Base-by-base conservation (phyloP, 305 asterid genomes). In the Fraxinus sp. region DNA sequence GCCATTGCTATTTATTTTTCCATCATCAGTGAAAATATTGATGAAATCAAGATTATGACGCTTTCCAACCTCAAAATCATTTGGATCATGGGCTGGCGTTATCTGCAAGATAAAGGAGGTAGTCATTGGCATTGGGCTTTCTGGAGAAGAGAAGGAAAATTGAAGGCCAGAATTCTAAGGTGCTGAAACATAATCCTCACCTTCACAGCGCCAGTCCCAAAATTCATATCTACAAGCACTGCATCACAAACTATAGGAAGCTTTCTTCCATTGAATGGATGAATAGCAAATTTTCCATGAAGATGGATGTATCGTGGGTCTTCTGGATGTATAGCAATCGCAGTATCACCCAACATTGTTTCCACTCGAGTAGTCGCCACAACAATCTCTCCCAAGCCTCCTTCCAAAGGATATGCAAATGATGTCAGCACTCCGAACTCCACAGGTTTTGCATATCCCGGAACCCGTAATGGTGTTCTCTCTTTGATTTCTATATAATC, bases 171-270 rank as follows among this genome's bases (percentile, higher is more conserved):
- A 39, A 79, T 49, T 52, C 81, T 55, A 10, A 44, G 81, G 59
- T 80, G 55, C 44, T 70, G 22, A 80, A 71, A 77, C 74, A 62
- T 59, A 71, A 64, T 9, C 73, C 79, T 64, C 80, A 92, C 99
- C 95, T 96, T 96, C 80, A 96, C 98, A 89, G 98, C 98, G 88
- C 99, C 99, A 82, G 99, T 96, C 46, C 99, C 98, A 83, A 94
- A 94, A 74, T 85, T 89, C 97, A 94, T 94, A 85, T 94, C 98
- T 14, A 96, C 99, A 39, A 94, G 97, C 73, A 88, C 88, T 52
- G 89, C 86, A 90, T 96, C 99, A 89, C 98, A 94, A 86, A 96
- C 92, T 83, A 96, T 93, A 41, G 97, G 97, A 83, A 96, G 97
- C 81, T 86, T 94, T 86, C 98, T 90, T 79, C 94, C 95, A 83